phyloP scores from a whole-genome alignment of 2,329 filamentous ascomycete genomes.

The Pseudogymnoascus destructans region DNA sequence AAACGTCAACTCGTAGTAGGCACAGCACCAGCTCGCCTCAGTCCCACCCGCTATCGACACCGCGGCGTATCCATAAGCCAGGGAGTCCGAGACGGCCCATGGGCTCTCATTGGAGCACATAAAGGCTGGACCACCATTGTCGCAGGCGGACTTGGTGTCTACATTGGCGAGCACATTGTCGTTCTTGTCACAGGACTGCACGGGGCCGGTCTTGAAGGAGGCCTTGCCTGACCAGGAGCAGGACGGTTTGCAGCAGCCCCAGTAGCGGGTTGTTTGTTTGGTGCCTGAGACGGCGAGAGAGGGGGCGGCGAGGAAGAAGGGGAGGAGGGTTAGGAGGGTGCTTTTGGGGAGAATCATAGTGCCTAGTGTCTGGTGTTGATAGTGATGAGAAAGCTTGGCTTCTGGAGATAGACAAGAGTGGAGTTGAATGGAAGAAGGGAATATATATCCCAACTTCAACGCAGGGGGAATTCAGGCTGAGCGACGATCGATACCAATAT shows the following conservation, averaged over 20 bases:
- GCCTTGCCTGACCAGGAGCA: conserved; percentile 49
- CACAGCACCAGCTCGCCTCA: conserved; percentile 53
- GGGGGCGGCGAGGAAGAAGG: conserved; percentile 17
- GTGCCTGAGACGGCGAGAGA: conserved; percentile 17
- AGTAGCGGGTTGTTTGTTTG: conserved; percentile 32
- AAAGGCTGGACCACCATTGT: conserved; percentile 41
- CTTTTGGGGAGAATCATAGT: conserved; percentile 18
- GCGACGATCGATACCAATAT: neutral
- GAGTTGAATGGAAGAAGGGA: neutral
- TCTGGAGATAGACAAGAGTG: neutral
- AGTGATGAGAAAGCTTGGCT: neutral
- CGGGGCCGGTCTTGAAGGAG: conserved; percentile 34
- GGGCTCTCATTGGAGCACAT: conserved; percentile 50
- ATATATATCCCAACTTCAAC: neutral
- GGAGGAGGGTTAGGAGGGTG: conserved; percentile 19
- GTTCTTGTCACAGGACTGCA: conserved; percentile 40
- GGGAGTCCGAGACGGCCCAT: conserved; percentile 43
- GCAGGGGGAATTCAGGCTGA: neutral
- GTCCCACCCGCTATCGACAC: conserved; percentile 40
- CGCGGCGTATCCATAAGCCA: conserved; percentile 53
- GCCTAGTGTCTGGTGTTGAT: neutral
- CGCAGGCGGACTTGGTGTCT: conserved; percentile 39
- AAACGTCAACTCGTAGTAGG: conserved; percentile 42
- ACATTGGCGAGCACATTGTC: conserved; percentile 41
- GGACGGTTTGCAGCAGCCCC: conserved; percentile 61